A percentile compares a stretch with the other conserved stretches of the same genome.
phyloP scores from a whole-genome alignment of 257 asterid species.

The Capsicum baccatum region DNA sequence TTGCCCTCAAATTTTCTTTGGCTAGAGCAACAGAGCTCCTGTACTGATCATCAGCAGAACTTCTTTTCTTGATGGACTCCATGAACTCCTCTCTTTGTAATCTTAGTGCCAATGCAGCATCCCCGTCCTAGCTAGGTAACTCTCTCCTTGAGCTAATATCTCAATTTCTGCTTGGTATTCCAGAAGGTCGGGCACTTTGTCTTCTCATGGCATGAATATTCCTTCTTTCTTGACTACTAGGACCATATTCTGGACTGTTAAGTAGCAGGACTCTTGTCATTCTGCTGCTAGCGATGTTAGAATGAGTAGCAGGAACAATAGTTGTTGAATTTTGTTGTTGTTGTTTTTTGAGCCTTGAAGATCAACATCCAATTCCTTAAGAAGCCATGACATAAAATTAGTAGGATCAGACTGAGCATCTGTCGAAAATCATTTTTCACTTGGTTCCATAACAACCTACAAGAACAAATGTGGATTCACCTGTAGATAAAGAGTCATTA shows the following conservation, averaged over 20 bases:
- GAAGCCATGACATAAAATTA: slow-evolving; percentile 94
- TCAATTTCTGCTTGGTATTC: slow-evolving; percentile 33
- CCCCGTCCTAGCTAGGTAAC: slow-evolving; percentile 71
- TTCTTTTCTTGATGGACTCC: slow-evolving; percentile 48
- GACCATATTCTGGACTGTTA: slow-evolving; percentile 52
- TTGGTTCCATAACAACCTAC: slow-evolving; percentile 89
- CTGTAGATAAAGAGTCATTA: slow-evolving; percentile 46
- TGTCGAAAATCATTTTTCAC: slow-evolving; percentile 76
- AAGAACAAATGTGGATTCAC: slow-evolving; percentile 95
- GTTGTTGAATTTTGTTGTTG: slow-evolving; percentile 54
- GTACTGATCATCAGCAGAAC: slow-evolving; percentile 26
- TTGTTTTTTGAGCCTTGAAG: slow-evolving; percentile 64
- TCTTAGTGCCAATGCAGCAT: slow-evolving; percentile 90
- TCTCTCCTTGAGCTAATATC: slow-evolving; percentile 38
- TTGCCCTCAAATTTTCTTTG: slow-evolving; percentile 86
- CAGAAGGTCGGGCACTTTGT: slow-evolving; percentile 40
- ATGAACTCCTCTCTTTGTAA: slow-evolving; percentile 92
- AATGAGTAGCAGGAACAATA: background rate
- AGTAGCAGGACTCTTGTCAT: slow-evolving; percentile 45
- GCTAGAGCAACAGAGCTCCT: slow-evolving; percentile 55
- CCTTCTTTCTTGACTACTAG: slow-evolving; percentile 42
- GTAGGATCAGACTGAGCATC: slow-evolving; percentile 92
- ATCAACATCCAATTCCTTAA: slow-evolving; percentile 69
- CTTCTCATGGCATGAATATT: slow-evolving; percentile 37
- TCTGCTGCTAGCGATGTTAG: slow-evolving; percentile 33